phyloP scores from a whole-genome alignment of 352 stramenopile genomes.

The Aphanomyces cochlioides region DNA sequence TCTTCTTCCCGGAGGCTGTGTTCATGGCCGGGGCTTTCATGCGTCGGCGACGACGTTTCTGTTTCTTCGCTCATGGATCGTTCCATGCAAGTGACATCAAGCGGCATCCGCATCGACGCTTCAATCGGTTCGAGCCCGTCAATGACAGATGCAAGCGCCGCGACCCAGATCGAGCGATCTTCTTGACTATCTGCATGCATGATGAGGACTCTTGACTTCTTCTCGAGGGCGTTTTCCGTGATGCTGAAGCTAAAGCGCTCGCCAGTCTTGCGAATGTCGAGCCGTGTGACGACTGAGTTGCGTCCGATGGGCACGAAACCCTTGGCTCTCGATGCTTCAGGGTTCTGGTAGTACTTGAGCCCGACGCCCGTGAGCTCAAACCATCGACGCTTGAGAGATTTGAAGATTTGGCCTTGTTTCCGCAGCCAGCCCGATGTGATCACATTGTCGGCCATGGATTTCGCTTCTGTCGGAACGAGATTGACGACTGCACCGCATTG shows the following conservation, averaged over 20 bases:
- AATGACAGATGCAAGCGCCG: constrained; percentile 58
- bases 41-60: background rate
- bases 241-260: constrained; percentile 80
- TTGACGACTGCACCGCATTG: constrained; percentile 66
- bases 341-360: constrained; percentile 75
- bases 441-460: constrained; percentile 55
- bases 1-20: constrained; percentile 43
- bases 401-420: constrained; percentile 80
- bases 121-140: constrained; percentile 33
- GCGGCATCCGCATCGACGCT: background rate
- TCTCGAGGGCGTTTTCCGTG: constrained; percentile 35
- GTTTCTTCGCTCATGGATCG: background rate
- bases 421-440: constrained; percentile 78
- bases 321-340: constrained; percentile 68
- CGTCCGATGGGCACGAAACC: constrained; percentile 55
- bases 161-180: constrained; percentile 74
- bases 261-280: constrained; percentile 79
- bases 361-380: constrained; percentile 67
- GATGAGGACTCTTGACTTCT: constrained; percentile 49
- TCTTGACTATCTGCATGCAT: constrained; percentile 84
- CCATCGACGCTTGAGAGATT: constrained; percentile 83
- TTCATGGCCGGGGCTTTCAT: constrained; percentile 57
- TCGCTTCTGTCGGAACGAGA: constrained; percentile 48
- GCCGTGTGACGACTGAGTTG: constrained; percentile 47
- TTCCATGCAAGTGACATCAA: background rate